Evolutionary conservation across 805 yeast genomes (phyloP), one percentile per base, ranked within the genome.

Genomic region (Millerago galiae): DNA sequence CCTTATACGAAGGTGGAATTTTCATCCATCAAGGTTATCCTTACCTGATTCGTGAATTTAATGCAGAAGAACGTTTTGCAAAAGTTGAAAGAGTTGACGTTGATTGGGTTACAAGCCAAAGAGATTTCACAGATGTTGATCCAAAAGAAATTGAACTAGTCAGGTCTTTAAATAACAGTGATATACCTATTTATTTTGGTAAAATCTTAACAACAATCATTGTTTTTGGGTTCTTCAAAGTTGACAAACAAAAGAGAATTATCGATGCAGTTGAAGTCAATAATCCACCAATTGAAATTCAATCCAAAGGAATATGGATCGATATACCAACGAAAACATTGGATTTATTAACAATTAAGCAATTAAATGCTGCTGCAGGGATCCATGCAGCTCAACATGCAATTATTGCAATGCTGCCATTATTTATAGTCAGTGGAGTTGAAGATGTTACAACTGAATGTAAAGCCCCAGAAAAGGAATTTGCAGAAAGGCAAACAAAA

Each of bases 361-460:
- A 67, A 2, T 63, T 93, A 35, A 83, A 76, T 44, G 66, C 81
- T 2, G 91, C 98, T 0, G 99, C 86, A 5, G 95, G 93, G 0
- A 86, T 93, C n/a, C 99, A 93, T 65, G 97, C 95, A 2, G 95
- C 96, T 0, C 91, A 89, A 50, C 99, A 93, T 66, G 88, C 88
- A 0, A 65, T 93, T 2, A 81, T 93, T 74, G 81, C 85, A 37
- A 71, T 86, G 45, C 58, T 90, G 24, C 95, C 97, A 0, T 60
- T 81, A 24, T 81, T 77, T 45, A 78, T 89, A 5, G 77, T 79
- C 11, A 79, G 86, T 14, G 85, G 87, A 1, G 72, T 76, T 4
- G 83, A 80, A 50, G 99, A 93, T 52, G 72, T 93, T 12, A 76
- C 75, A 35, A 87, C 98, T 0, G 99, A 93, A 61, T 93, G 99